phyloP scores from a whole-genome alignment of 1,139 yeast genomes.

The Taiozyma onychis region DNA sequence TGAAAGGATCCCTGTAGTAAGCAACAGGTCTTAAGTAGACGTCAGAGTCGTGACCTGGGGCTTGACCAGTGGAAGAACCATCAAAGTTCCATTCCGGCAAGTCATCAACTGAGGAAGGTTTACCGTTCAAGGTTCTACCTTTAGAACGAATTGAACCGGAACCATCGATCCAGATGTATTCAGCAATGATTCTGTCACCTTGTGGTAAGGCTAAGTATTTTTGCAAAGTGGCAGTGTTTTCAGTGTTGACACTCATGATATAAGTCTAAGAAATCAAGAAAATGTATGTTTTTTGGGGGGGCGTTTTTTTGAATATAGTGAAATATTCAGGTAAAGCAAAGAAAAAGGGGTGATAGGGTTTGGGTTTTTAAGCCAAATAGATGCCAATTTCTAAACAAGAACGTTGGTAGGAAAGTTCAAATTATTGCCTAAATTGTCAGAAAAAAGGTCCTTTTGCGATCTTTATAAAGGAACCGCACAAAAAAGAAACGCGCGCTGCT shows the following conservation, averaged over 20 bases:
- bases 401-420: neutral
- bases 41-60: conserved; percentile 97
- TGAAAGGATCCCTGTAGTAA: conserved; percentile 92
- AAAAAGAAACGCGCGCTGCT: neutral
- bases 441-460: neutral
- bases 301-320: neutral
- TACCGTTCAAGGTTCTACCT: conserved; percentile 76
- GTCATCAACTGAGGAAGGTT: conserved; percentile 71
- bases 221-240: conserved; percentile 70
- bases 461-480: neutral
- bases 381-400: neutral
- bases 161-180: conserved; percentile 97
- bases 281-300: neutral
- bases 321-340: neutral
- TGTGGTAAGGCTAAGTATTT: conserved; percentile 84
- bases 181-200: conserved; percentile 85
- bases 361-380: neutral
- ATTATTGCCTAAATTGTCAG: neutral
- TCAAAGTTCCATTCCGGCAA: conserved; percentile 99
- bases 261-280: neutral
- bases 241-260: conserved; percentile 33
- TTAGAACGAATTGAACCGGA: conserved; percentile 90
- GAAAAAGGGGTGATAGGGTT: neutral
- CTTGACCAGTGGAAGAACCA: conserved; percentile 98
- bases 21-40: conserved; percentile 92